phyloP scores from a whole-genome alignment of 129 eudicot species.

The Pulicaria dysenterica region DNA sequence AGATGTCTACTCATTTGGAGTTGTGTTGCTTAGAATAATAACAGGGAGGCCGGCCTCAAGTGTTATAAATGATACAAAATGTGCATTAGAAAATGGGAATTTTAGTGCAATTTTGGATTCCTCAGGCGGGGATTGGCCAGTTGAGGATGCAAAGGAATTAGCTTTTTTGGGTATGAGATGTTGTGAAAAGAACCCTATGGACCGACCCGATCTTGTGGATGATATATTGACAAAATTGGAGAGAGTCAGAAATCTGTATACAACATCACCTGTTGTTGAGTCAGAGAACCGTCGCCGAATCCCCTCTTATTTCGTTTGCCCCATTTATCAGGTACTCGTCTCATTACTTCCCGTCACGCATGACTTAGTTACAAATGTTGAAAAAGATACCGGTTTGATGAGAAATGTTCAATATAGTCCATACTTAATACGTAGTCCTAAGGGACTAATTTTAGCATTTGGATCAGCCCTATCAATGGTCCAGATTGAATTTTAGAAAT shows the following conservation, averaged over 20 bases:
- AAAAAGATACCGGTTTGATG: no score
- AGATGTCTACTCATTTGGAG: conserved; percentile 83
- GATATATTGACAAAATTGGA: conserved; percentile 64
- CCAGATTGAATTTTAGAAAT: no score
- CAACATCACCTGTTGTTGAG: conserved; percentile 38
- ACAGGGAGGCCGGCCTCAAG: conserved; percentile 59
- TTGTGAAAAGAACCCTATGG: conserved; percentile 45
- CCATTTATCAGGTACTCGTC: conserved; percentile 74
- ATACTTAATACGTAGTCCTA: no score
- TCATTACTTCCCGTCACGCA: background rate
- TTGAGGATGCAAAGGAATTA: conserved; percentile 47
- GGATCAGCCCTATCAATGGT: no score
- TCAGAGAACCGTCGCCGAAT: conserved; percentile 44
- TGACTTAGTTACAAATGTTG: no score
- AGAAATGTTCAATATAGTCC: no score
- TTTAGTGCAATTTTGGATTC: conserved; percentile 54
- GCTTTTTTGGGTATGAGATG: conserved; percentile 70
- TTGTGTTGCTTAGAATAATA: conserved; percentile 58
- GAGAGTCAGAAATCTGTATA: conserved; percentile 43
- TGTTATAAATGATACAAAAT: conserved; percentile 54
- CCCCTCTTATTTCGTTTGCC: conserved; percentile 89
- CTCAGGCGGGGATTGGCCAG: conserved; percentile 89
- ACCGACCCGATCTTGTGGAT: conserved; percentile 57
- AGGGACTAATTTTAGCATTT: no score
- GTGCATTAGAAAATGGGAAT: conserved; percentile 59